These are phyloP conservation scores for Termitomyces sp. DNA, from an alignment of 768 basidiomycete species.

Conservation along the genomic window DNA sequence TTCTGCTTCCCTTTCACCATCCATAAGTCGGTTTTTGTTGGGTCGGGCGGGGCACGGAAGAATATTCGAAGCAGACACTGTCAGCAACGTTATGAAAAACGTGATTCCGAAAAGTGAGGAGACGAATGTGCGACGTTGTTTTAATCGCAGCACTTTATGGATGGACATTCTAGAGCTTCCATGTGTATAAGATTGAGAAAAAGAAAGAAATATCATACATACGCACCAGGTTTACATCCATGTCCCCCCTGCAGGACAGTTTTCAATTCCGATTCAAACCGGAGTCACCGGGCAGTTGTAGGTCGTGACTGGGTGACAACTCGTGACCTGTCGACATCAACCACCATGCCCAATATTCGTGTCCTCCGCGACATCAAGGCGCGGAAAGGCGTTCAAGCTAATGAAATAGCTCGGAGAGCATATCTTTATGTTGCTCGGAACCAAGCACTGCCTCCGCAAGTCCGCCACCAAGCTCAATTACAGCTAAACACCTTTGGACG, in stretches of 20 bases:
- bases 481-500: conserved; percentile 85
- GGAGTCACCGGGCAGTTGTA: conserved; percentile 23
- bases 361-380: conserved; percentile 78
- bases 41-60: conserved; percentile 76
- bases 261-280: conserved; percentile 26
- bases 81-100: conserved; percentile 70
- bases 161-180: conserved; percentile 47
- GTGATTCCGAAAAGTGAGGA: conserved; percentile 78
- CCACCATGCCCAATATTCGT: conserved; percentile 35
- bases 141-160: conserved; percentile 52
- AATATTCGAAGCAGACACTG: conserved; percentile 74
- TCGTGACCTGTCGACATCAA: conserved; percentile 6
- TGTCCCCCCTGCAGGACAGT: conserved; percentile 14
- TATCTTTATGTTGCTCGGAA: conserved; percentile 94
- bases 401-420: conserved; percentile 81
- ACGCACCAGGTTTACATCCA: conserved; percentile 20
- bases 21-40: conserved; percentile 52
- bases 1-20: conserved; percentile 31
- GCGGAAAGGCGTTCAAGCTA: conserved; percentile 59
- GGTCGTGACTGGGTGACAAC: background rate
- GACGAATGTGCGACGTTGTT: conserved; percentile 65
- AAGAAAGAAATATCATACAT: conserved; percentile 3
- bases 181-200: background rate
- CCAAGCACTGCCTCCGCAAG: conserved; percentile 77
- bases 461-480: conserved; percentile 91